Percentiles rank a stretch among this genome's conserved stretches.
Evolutionary conservation across 257 asterid species (phyloP).

Genomic region (Ajuga chamaepitys): DNA sequence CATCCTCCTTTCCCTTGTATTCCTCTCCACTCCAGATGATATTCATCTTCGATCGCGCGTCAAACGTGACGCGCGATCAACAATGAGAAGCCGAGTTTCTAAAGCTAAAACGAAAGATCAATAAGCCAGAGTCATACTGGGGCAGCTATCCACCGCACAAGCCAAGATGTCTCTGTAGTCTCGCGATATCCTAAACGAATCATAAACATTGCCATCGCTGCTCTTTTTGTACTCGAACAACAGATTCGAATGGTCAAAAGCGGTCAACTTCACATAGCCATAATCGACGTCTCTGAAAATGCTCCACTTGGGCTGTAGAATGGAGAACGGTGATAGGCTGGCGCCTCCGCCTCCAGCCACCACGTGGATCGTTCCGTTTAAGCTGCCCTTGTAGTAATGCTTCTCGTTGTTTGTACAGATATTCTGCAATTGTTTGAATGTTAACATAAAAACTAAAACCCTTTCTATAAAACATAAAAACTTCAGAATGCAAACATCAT

Average conservation of each 20-base stretch:
- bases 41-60: neutral
- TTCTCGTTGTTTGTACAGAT: conserved; percentile 62
- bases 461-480: neutral
- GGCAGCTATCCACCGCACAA: conserved; percentile 81
- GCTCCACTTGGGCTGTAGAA: conserved; percentile 70
- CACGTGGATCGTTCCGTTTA: conserved; percentile 88
- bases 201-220: conserved; percentile 73
- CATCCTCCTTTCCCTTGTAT: neutral
- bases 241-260: conserved; percentile 72
- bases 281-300: conserved; percentile 60
- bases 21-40: neutral
- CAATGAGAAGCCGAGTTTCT: neutral
- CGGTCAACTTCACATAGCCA: conserved; percentile 80
- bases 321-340: conserved; percentile 57
- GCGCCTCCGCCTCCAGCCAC: conserved; percentile 98
- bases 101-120: conserved; percentile 27
- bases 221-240: conserved; percentile 88
- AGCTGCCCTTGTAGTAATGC: conserved; percentile 49
- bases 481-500: no score
- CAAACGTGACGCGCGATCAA: neutral
- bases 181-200: conserved; percentile 70
- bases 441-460: no score
- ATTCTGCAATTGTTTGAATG: conserved; percentile 35
- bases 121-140: conserved; percentile 59
- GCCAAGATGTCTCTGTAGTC: conserved; percentile 88